Evolutionary conservation across 1,284 basidiomycete genomes (phyloP), one percentile per base, ranked within the genome.

Genomic region (Leccinum subrobustum): DNA sequence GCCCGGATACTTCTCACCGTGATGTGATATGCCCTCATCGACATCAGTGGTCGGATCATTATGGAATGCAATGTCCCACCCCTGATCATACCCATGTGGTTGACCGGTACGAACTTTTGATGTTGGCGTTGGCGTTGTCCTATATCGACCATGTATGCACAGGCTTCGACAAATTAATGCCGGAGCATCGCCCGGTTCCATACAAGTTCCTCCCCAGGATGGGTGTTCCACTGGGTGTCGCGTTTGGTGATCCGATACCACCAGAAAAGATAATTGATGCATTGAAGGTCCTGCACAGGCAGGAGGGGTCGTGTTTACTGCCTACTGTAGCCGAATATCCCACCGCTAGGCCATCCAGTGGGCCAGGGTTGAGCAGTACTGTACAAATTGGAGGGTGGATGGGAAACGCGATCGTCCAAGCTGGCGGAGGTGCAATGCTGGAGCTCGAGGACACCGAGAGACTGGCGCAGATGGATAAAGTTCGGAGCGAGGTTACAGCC

Each of bases 71-170:
- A 80, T 20, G 73, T 79, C 42, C 84, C 85, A 54, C 96, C 96
- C 0, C 75, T 87, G n/a, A 86, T 98, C 59, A 88, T 98, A 60
- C 96, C 96, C 1, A 93, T 98, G 81, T 98, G 94, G 93, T 82
- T 98, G 20, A 88, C 89, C 4, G 94, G 88, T 87, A 57, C 23
- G 79, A 56, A 25, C 52, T 9, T 33, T 37, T 12, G 29, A 33
- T 29, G 1, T 18, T n/a, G 9, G 4, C 20, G 14, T 27, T n/a
- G 9, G 3, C 20, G 12, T 29, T 44, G 42, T 6, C 18, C 25
- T 6, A 58, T 35, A 53, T 37, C 23, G 16, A 18, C 8, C 31
- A 20, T 25, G 14, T 31, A 20, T 54, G 6, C 44, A 23, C 66
- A 90, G 89, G 95, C 20, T 96, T 96, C 65, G 91, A 98, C 71